These are phyloP conservation scores for Aspergillus mulundensis DNA, from an alignment of 495 filamentous ascomycete species.

Conservation along the genomic window DNA sequence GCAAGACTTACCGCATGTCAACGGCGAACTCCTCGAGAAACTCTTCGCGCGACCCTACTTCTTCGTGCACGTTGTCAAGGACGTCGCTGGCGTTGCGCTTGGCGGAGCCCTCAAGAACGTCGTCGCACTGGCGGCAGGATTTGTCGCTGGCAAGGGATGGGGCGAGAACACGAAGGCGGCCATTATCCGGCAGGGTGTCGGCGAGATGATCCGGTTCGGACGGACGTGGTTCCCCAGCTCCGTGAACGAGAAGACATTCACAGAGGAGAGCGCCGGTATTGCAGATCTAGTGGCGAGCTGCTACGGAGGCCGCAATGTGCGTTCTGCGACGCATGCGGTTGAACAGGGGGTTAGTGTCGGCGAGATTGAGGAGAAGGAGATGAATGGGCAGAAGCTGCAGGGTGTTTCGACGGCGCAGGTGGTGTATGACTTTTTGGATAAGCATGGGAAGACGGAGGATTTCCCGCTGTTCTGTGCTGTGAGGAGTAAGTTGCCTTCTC, in stretches of 20 bases:
- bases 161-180: conserved; percentile 92
- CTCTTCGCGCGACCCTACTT: conserved; percentile 91
- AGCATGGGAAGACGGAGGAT: conserved; percentile 60
- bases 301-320: conserved; percentile 75
- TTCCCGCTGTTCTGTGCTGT: conserved; percentile 83
- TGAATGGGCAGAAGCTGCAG: conserved; percentile 93
- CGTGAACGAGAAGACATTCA: conserved; percentile 72
- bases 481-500: conserved; percentile 30
- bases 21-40: conserved; percentile 64
- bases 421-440: conserved; percentile 72
- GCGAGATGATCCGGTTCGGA: conserved; percentile 85
- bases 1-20: conserved; percentile 65
- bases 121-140: conserved; percentile 80
- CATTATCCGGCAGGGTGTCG: conserved; percentile 78
- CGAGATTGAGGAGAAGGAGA: conserved; percentile 73
- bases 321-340: conserved; percentile 70
- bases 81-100: conserved; percentile 85
- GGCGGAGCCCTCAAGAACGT: conserved; percentile 90
- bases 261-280: conserved; percentile 82
- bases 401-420: conserved; percentile 79
- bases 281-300: conserved; percentile 87
- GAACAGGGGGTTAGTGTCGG: conserved; percentile 63
- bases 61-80: conserved; percentile 76
- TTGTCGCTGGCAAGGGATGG: conserved; percentile 85
- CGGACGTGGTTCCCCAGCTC: conserved; percentile 75